phyloP scores from a whole-genome alignment of 768 basidiomycete genomes.

The Panus rudis region DNA sequence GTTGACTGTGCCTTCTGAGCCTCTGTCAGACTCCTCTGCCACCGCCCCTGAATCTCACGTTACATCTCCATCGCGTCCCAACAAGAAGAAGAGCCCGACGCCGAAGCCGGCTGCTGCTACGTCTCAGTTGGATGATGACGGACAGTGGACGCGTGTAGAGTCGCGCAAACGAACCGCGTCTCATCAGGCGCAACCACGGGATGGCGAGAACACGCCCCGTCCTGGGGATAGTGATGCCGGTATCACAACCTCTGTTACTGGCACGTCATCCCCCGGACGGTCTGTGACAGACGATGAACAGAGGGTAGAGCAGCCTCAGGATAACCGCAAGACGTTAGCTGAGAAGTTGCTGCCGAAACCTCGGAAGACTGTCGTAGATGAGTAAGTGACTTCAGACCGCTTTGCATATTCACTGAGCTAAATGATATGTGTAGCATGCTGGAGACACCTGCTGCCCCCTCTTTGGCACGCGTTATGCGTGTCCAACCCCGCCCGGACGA shows the following conservation, averaged over 20 bases:
- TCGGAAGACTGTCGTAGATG: conserved; percentile 60
- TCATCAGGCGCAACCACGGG: conserved; percentile 5
- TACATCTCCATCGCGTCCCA: conserved; percentile 4
- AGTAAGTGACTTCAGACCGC: conserved; percentile 38
- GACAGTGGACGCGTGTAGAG: conserved; percentile 70
- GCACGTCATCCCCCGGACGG: conserved; percentile 30
- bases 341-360: conserved; percentile 62
- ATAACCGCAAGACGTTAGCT: conserved; percentile 40
- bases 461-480: conserved; percentile 62
- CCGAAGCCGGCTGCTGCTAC: conserved; percentile 12
- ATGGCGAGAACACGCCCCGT: conserved; percentile 12
- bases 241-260: conserved; percentile 35
- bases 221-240: conserved; percentile 42
- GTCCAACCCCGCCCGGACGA: conserved; percentile 52
- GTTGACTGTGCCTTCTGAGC: conserved; percentile 9
- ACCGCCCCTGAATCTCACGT: conserved; percentile 20
- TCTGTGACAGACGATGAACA: conserved; percentile 27
- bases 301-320: conserved; percentile 5
- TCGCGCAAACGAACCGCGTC: conserved; percentile 28
- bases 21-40: conserved; percentile 22
- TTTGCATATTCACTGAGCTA: neutral
- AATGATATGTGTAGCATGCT: conserved; percentile 45
- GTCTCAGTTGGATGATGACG: conserved; percentile 41
- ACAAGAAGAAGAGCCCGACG: conserved; percentile 29
- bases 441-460: conserved; percentile 47